Percentiles rank a stretch among this genome's conserved stretches.
These are phyloP conservation scores for Euphrasia confusa DNA, from an alignment of 257 asterid genomes.

Conservation along the genomic window DNA sequence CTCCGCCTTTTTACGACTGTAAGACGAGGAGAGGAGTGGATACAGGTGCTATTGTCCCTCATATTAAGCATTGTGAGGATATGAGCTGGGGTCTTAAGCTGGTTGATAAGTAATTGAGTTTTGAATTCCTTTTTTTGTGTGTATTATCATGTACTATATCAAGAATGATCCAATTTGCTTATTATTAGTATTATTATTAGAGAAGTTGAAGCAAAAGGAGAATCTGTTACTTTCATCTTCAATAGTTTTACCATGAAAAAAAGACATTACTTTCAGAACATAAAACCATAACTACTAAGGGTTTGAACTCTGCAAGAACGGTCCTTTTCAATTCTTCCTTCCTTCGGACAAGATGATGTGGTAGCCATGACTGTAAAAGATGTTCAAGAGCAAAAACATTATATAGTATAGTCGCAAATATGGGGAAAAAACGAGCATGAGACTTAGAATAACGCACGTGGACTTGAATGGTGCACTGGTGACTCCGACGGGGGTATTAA, in stretches of 20 bases:
- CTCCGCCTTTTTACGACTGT: conserved; percentile 63
- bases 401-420: not conserved
- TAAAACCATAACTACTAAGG: not conserved
- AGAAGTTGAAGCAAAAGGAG: too few relatives aligned
- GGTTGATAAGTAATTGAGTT: conserved; percentile 21
- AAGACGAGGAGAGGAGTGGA: conserved; percentile 38
- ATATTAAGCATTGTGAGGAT: conserved; percentile 73
- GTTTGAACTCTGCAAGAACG: conserved; percentile 3
- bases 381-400: not conserved
- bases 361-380: conserved; percentile 78
- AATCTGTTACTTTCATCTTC: not conserved
- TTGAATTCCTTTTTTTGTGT: not conserved
- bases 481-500: conserved; percentile 75
- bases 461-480: conserved; percentile 94
- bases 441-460: conserved; percentile 62
- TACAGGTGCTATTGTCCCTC: conserved; percentile 45
- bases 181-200: too few relatives aligned
- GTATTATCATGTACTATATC: too few relatives aligned
- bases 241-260: not conserved
- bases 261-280: not conserved
- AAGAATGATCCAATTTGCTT: too few relatives aligned
- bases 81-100: conserved; percentile 72
- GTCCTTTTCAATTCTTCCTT: conserved; percentile 72
- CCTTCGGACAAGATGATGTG: conserved; percentile 91
- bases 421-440: conserved; percentile 20